Conservation (phyloP, 208 protist species). For the Leptomonas seymouri region DNA sequence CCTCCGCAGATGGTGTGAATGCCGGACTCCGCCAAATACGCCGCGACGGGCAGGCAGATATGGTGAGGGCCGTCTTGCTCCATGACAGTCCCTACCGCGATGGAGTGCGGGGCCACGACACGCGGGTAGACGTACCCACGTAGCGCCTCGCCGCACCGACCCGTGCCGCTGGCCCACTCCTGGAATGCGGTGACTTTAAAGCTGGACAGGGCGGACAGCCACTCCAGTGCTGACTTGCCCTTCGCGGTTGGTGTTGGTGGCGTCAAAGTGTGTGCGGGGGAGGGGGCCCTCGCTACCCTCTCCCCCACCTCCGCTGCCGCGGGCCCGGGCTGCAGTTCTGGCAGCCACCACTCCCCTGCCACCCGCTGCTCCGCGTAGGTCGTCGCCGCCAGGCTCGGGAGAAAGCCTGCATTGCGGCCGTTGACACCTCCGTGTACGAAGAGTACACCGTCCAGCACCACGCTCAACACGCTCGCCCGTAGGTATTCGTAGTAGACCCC, state of each 20-base stretch:
- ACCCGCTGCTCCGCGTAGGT: constrained; percentile 26
- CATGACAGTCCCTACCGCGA: constrained; percentile 61
- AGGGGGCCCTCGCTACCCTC: background rate
- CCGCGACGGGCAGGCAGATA: constrained; percentile 50
- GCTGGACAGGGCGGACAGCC: constrained; percentile 54
- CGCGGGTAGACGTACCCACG: constrained; percentile 69
- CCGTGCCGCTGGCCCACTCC: constrained; percentile 39
- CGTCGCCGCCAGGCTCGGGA: constrained; percentile 42
- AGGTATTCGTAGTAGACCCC: constrained; percentile 85
- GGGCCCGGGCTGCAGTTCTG: constrained; percentile 11
- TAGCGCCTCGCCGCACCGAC: constrained; percentile 44
- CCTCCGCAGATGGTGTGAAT: constrained; percentile 74
- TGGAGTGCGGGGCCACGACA: constrained; percentile 55
- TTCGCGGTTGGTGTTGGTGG: background rate
- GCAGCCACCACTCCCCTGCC: constrained; percentile 32
- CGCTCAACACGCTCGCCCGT: constrained; percentile 46
- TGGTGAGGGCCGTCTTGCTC: constrained; percentile 50
- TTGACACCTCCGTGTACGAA: constrained; percentile 87
- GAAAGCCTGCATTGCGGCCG: constrained; percentile 66
- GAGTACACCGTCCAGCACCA: constrained; percentile 65
- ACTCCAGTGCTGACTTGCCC: constrained; percentile 42
- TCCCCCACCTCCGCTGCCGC: background rate
- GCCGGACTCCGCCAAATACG: constrained; percentile 72
- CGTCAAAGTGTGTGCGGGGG: too few relatives aligned
- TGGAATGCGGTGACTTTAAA: constrained; percentile 59